Evolutionary conservation across 202 grass and related monocot genomes (phyloP).

Genomic region (Bolboschoenoplectus hybrid): DNA sequence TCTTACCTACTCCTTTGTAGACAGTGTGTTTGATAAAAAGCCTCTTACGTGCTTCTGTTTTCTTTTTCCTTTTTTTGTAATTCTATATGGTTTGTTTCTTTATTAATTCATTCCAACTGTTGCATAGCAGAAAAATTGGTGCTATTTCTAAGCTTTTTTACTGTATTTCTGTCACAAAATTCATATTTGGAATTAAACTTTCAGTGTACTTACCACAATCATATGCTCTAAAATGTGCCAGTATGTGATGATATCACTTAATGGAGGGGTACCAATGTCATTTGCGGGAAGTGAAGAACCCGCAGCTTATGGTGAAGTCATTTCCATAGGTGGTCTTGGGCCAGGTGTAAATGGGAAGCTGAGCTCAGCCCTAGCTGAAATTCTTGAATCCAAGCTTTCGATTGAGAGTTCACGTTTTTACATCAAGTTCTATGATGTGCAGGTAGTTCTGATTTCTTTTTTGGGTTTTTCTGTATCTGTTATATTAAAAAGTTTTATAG

Average conservation of each 20-base stretch:
- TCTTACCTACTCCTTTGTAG: neutral
- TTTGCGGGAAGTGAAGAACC: slow-evolving; percentile 86
- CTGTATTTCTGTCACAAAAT: neutral
- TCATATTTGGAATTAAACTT: neutral
- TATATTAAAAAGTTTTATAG: neutral
- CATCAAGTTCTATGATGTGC: slow-evolving; percentile 93
- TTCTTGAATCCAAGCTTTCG: slow-evolving; percentile 92
- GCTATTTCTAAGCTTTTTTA: neutral
- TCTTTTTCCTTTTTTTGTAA: neutral
- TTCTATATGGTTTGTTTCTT: neutral
- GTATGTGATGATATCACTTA: slow-evolving; percentile 89
- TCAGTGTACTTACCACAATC: neutral
- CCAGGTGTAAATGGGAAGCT: slow-evolving; percentile 79
- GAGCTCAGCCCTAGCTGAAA: slow-evolving; percentile 80
- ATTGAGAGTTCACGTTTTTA: slow-evolving; percentile 75
- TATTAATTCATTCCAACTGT: neutral
- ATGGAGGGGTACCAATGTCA: slow-evolving; percentile 75
- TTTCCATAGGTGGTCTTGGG: slow-evolving; percentile 82
- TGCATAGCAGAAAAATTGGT: neutral
- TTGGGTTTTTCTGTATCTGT: neutral
- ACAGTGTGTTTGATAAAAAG: slow-evolving; percentile 39
- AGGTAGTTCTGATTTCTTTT: slow-evolving; percentile 48
- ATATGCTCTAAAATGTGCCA: slow-evolving; percentile 33
- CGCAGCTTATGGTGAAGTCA: slow-evolving; percentile 81
- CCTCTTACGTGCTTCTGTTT: neutral